Evolutionary conservation across 345 rosid genomes (phyloP), one percentile per base, ranked within the genome.

Genomic region (Noccaea caerulescens): DNA sequence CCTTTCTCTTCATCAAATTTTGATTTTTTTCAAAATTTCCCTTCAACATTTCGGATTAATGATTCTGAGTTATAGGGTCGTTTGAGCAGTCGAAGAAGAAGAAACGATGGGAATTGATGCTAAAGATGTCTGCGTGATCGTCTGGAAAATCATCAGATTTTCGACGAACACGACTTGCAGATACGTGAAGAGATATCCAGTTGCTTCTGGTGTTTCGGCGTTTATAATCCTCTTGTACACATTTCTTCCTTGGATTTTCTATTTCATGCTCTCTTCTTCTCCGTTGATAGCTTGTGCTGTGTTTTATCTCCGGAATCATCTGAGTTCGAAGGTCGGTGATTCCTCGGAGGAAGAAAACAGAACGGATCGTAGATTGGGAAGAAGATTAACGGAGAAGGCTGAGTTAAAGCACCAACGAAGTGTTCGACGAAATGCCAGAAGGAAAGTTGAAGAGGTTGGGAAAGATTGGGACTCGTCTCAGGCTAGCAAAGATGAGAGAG

Each of bases 231-330:
- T 79, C 25, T 66, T 94, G 44, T 88, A 82, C 36, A 39, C 72
- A 47, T 83, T 82, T 46, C 79, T 81, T 61, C 93, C 96, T 27
- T 75, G 79, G 42, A 56, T 84, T 64, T 88, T 94, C 83, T 74
- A 43, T 71, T 18, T 82, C 64, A 32, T 89, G 80, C 25, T 88
- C 53, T 89, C 53, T 53, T 58, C 84, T 72, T 72, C 80, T 47
- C 92, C 92, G 0, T 25, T 87, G 41, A n/a, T 87, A 10, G 69
- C 75, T 42, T 80, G 73, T 80, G 64, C 80, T 39, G 49, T 57
- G 20, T 67, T 81, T 58, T 70, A 60, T 20, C 49, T 82, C 32
- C 71, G 75, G 23, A 63, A 52, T 42, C 80, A 77, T 68, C 32
- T 58, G 54, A 60, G 51, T 67, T n/a, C 47, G 18, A 70, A 75